phyloP scores from a whole-genome alignment of 2,329 filamentous ascomycete species.

The Mollisia scopiformis region DNA sequence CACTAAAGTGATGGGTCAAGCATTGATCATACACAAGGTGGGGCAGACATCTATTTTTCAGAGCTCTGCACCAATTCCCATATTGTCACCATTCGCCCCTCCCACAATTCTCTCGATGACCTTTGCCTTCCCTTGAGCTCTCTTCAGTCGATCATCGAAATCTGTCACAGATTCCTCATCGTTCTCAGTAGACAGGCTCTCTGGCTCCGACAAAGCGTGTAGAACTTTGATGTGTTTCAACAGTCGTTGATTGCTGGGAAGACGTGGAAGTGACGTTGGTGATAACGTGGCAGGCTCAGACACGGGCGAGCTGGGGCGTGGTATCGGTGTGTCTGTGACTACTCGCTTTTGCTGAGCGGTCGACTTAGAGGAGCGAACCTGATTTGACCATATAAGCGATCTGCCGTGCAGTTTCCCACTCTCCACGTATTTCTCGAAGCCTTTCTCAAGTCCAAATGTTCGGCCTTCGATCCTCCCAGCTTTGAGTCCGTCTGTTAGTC shows the following conservation, averaged over 20 bases:
- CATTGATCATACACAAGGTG: too few species aligned
- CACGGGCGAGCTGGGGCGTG: not conserved
- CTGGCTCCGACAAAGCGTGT: constrained; percentile 77
- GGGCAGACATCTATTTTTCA: too few species aligned
- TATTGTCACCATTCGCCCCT: constrained; percentile 34
- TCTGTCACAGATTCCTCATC: constrained; percentile 88
- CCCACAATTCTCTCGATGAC: constrained; percentile 76
- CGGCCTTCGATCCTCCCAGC: constrained; percentile 87
- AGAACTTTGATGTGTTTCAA: constrained; percentile 77
- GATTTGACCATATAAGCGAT: constrained; percentile 81
- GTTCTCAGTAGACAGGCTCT: constrained; percentile 78
- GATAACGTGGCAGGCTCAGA: not conserved
- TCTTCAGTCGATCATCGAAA: constrained; percentile 85
- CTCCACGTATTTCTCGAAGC: constrained; percentile 88
- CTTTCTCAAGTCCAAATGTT: constrained; percentile 87
- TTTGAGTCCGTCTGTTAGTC: constrained; percentile 72
- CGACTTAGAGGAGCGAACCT: constrained; percentile 48
- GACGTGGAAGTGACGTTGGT: constrained; percentile 42
- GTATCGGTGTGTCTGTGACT: not conserved
- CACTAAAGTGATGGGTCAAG: too few species aligned
- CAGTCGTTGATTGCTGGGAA: constrained; percentile 65
- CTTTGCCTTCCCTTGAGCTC: constrained; percentile 81
- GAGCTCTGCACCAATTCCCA: too few species aligned
- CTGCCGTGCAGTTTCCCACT: constrained; percentile 79
- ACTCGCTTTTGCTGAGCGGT: not conserved